Evolutionary conservation across 148 eudicot species (phyloP), one percentile per base, ranked within the genome.

Genomic region (Vaccinium corymbosum): DNA sequence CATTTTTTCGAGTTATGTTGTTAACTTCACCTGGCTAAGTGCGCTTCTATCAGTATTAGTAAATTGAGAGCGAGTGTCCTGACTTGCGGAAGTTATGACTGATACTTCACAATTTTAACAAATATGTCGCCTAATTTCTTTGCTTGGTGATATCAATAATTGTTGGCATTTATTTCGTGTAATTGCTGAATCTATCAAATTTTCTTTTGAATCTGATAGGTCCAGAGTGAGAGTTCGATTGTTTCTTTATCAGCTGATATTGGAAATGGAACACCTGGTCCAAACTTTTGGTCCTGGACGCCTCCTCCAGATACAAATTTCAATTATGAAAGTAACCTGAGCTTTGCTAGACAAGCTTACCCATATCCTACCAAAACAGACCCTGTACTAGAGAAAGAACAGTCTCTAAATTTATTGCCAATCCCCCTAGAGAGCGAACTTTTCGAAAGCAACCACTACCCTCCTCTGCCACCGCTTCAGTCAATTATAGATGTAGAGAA

Each of bases 211-310:
- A 53, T 83, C 83, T 80, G 76, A 78, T 87, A 88, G 89, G 86
- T 12, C 35, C 57, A 85, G 59, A 81, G 49, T 62, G 83, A 82
- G 83, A 87, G 70, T 80, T 84, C 59, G 12, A 77, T 82, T 53
- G 50, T 80, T 25, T 76, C 83, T 76, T 86, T 81, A 50, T 83
- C 91, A 35, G 79, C 85, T 77, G 85, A 75, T 81, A 82, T 87
- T 50, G 81, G 50, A 61, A 89, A 52, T 70, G 89, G 81, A 79
- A 85, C 96, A 35, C 98, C 98, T 1, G 98, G 98, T 82, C 95
- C 98, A 56, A 86, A 88, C 84, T 95, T 95, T 84, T 95, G 98
- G 98, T 89, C 94, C 32, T 95, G 98, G 98, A 85, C 90, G 51
- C 98, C 98, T 56, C 98, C 98, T 4, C 89, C 82, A 22, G 89